Evolutionary conservation across 768 basidiomycete genomes (phyloP).

Genomic region (Pleurotus citrinopileatus): DNA sequence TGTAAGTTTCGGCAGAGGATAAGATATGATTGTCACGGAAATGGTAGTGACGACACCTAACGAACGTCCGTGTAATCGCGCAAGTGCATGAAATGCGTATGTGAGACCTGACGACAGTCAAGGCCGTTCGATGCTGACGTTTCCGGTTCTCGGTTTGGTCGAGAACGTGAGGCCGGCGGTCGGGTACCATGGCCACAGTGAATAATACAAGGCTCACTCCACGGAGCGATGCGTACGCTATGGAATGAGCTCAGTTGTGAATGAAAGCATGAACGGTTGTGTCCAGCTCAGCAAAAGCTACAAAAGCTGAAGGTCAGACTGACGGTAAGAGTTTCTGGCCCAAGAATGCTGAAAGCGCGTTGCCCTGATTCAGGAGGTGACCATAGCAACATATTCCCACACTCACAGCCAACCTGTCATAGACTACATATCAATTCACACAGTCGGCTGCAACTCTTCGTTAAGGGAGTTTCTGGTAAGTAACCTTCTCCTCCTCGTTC

Average conservation of each 20-base stretch:
- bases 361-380: slow-evolving; percentile 1
- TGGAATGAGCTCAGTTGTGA: slow-evolving; percentile 1
- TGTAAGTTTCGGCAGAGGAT: too few relatives aligned
- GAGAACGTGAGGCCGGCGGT: not conserved
- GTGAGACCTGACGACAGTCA: not conserved
- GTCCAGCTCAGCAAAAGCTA: slow-evolving; percentile 8
- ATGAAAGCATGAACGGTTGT: slow-evolving; percentile 1
- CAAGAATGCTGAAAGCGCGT: not conserved
- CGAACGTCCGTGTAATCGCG: not conserved
- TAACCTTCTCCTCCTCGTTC: slow-evolving; percentile 11
- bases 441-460: not conserved
- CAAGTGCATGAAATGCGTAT: not conserved
- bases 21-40: too few relatives aligned
- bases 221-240: not conserved
- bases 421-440: slow-evolving; percentile 9
- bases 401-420: slow-evolving; percentile 1
- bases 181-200: not conserved
- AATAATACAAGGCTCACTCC: not conserved
- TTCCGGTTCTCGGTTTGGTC: not conserved
- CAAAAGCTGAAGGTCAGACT: not conserved
- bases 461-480: slow-evolving; percentile 8
- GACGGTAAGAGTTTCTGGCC: not conserved
- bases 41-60: too few relatives aligned
- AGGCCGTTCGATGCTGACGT: not conserved
- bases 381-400: slow-evolving; percentile 10